A percentile compares a stretch with the other conserved stretches of the same genome.
Evolutionary conservation across 768 basidiomycete genomes (phyloP).

Genomic region (Mycena alexandri): DNA sequence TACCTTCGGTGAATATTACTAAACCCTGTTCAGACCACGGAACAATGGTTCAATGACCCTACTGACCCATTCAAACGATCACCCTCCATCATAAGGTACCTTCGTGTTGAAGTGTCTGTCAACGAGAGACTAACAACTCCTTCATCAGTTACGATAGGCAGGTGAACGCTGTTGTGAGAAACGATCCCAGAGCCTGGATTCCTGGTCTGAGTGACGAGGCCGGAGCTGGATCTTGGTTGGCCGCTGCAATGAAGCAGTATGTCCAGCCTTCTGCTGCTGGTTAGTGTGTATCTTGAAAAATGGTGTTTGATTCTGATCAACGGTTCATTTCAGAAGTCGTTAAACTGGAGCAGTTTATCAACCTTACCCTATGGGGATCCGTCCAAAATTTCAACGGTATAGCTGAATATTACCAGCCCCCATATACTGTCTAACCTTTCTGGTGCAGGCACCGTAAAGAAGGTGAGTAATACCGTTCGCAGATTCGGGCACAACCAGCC

Average conservation of each 20-base stretch:
- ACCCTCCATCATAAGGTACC: conserved; percentile 41
- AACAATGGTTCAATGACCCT: conserved; percentile 64
- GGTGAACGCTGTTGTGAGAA: conserved; percentile 61
- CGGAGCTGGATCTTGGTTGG: conserved; percentile 71
- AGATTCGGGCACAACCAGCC: too few relatives aligned
- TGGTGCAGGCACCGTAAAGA: conserved; percentile 62
- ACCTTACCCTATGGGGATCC: conserved; percentile 60
- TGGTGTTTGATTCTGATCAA: background rate
- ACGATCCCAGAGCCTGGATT: conserved; percentile 70
- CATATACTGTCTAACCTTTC: background rate
- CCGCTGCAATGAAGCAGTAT: conserved; percentile 68
- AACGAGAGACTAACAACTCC: too few relatives aligned
- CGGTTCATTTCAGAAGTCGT: conserved; percentile 53
- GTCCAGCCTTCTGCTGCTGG: conserved; percentile 61
- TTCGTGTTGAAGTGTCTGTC: too few relatives aligned
- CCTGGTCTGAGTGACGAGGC: conserved; percentile 71
- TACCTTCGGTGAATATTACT: background rate
- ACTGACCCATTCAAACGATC: conserved; percentile 61
- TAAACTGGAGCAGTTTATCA: conserved; percentile 65
- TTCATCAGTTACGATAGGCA: conserved; percentile 53
- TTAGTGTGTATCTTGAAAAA: background rate
- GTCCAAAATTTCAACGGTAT: conserved; percentile 64
- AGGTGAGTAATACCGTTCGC: conserved; percentile 54
- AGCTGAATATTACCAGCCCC: background rate
- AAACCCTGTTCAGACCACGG: conserved; percentile 51